Percentiles rank a stretch among this genome's conserved stretches.
Evolutionary conservation across 768 basidiomycete species (phyloP).

Genomic region (Mycena alexandri): DNA sequence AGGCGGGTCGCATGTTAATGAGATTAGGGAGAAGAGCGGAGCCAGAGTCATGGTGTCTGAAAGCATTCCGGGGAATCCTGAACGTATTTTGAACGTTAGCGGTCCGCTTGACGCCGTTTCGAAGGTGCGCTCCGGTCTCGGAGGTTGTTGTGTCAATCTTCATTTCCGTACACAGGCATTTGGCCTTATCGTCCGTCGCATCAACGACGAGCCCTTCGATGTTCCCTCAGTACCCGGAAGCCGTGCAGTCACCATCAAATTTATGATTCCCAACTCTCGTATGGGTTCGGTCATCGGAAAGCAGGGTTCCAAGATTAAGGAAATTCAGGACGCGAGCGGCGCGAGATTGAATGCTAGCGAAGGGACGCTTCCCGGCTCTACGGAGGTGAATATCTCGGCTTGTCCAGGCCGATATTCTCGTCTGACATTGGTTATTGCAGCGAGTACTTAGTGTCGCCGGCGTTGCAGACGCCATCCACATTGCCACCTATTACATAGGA

Average conservation of each 20-base stretch:
- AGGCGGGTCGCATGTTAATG: slow-evolving; percentile 95
- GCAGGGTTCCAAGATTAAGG: slow-evolving; percentile 97
- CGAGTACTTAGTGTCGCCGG: slow-evolving; percentile 98
- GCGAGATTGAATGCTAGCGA: slow-evolving; percentile 97
- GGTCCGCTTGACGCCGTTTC: slow-evolving; percentile 98
- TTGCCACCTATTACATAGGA: slow-evolving; percentile 99
- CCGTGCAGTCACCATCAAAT: slow-evolving; percentile 98
- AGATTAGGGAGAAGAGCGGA: slow-evolving; percentile 97
- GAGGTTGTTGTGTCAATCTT: slow-evolving; percentile 9
- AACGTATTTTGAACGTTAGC: slow-evolving; percentile 96
- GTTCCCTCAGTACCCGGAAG: slow-evolving; percentile 98
- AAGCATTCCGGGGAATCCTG: slow-evolving; percentile 99
- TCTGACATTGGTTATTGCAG: slow-evolving; percentile 56
- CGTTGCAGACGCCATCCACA: slow-evolving; percentile 98
- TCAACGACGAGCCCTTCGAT: slow-evolving; percentile 99
- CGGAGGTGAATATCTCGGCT: slow-evolving; percentile 75
- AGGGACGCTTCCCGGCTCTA: slow-evolving; percentile 99
- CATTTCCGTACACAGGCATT: slow-evolving; percentile 77
- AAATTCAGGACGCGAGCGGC: slow-evolving; percentile 98
- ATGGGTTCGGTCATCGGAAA: slow-evolving; percentile 99
- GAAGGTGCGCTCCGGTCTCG: slow-evolving; percentile 70
- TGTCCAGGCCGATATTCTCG: slow-evolving; percentile 15
- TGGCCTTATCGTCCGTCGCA: slow-evolving; percentile 97
- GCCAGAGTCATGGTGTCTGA: slow-evolving; percentile 98
- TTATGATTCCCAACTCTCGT: slow-evolving; percentile 98